Evolutionary conservation across 768 basidiomycete species (phyloP), one percentile per base, ranked within the genome.

Genomic region (Candolleomyces eurysporus): DNA sequence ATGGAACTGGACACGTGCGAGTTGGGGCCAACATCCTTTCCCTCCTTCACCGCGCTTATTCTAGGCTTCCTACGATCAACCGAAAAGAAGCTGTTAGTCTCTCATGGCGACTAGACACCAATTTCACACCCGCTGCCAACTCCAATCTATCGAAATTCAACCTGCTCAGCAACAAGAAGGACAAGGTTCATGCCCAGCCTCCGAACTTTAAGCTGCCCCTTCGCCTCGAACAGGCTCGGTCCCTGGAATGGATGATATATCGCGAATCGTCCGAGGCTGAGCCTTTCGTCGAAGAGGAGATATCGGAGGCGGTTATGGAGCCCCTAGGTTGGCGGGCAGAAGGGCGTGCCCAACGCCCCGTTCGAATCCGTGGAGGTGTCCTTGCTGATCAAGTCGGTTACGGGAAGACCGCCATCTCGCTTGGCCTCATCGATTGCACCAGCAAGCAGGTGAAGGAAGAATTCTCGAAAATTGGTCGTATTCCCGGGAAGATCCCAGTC

Each of bases 311-410:
- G 4, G 84, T 92, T 50, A 79, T 96, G 4, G 89, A 87, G 61
- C 87, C 93, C 56, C 77, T 97, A 13, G 92, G 93, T 7, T 98
- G 96, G 96, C 82, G 94, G 65, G 93, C 92, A n/a, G 94, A 97
- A 73, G 95, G 91, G 45, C 88, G 92, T 46, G 94, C 91, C 4
- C 86, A 91, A 65, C 77, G 94, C 39, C 84, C 89, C 0, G 82
- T 92, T 56, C 81, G 75, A 61, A 76, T 97, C 46, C 83, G 91
- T 58, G 95, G 96, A 17, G 95, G 96, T 11, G 95, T 97, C 52
- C 84, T 97, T 49, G 95, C 95, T 13, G 96, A 98, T 68, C 90
- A 96, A 76, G 96, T 98, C 62, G 96, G 96, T 55, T 98, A 98
- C 69, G 96, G 96, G 17, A 98, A 98, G 77, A 98, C 96, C 0